Conservation (phyloP, 129 eudicot species). For the Calendula officinalis region DNA sequence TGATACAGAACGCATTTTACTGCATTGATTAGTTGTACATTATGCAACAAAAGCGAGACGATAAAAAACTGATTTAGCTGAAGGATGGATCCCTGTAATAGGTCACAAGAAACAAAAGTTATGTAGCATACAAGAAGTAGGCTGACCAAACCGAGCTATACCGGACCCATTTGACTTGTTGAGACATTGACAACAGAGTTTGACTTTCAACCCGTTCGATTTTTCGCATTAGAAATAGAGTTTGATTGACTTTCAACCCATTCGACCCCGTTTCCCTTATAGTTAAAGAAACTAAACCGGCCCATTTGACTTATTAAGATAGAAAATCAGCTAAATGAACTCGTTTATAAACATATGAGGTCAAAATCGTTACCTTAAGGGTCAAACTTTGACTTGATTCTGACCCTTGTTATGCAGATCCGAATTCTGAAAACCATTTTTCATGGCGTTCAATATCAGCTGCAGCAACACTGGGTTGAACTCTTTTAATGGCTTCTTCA, state of each 20-base stretch:
- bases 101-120: too few relatives aligned
- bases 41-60: slow-evolving; percentile 7
- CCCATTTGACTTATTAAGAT: neutral
- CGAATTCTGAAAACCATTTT: slow-evolving; percentile 90
- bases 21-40: slow-evolving; percentile 3
- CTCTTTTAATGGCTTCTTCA: slow-evolving; percentile 77
- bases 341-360: neutral
- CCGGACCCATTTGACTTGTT: too few relatives aligned
- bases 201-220: neutral
- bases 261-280: neutral
- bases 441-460: slow-evolving; percentile 87
- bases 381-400: neutral
- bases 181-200: neutral
- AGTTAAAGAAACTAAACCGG: neutral
- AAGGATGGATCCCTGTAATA: too few relatives aligned
- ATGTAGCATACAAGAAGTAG: too few relatives aligned
- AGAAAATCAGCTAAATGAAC: neutral
- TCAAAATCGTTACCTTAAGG: neutral
- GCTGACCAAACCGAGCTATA: too few relatives aligned
- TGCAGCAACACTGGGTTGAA: slow-evolving; percentile 90
- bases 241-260: too few relatives aligned
- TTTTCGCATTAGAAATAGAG: too few relatives aligned
- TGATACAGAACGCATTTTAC: neutral
- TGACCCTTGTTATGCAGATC: slow-evolving; percentile 54
- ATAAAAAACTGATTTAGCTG: neutral